Conservation (phyloP, 2,329 filamentous ascomycete genomes). For the Parastagonospora avenae region DNA sequence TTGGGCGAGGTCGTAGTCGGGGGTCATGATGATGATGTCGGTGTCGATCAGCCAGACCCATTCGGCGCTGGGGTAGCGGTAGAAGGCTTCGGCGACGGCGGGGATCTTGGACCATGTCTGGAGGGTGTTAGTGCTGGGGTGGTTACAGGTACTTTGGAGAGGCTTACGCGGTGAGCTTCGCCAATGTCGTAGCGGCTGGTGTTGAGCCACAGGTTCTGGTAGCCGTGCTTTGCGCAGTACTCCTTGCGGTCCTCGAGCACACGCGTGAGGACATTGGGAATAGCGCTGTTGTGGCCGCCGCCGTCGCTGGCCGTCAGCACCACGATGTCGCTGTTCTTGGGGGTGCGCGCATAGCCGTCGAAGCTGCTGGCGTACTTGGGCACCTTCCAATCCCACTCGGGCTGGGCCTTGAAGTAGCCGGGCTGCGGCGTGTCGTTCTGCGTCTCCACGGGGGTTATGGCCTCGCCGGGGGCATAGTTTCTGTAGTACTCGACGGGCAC, state of each 20-base stretch:
- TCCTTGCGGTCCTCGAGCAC: slow-evolving; percentile 42
- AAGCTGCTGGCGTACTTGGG: slow-evolving; percentile 30
- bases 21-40: slow-evolving; percentile 50
- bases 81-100: slow-evolving; percentile 48
- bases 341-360: slow-evolving; percentile 37
- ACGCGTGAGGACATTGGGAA: slow-evolving; percentile 43
- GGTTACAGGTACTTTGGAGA: not conserved
- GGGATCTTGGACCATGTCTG: slow-evolving; percentile 50
- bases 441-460: slow-evolving; percentile 14
- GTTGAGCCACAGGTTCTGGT: slow-evolving; percentile 48
- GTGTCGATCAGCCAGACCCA: slow-evolving; percentile 52
- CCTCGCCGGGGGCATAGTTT: slow-evolving; percentile 26
- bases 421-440: slow-evolving; percentile 34
- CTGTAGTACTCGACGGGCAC: slow-evolving; percentile 33
- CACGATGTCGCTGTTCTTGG: slow-evolving; percentile 43
- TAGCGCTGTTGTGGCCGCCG: slow-evolving; percentile 49
- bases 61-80: slow-evolving; percentile 44
- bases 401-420: slow-evolving; percentile 38
- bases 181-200: slow-evolving; percentile 48
- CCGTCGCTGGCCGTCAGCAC: slow-evolving; percentile 50
- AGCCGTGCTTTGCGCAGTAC: slow-evolving; percentile 46
- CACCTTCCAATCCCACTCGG: slow-evolving; percentile 39
- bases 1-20: slow-evolving; percentile 36
- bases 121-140: not conserved
- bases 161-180: slow-evolving; percentile 40